Percentiles rank a stretch among this genome's conserved stretches.
These are phyloP conservation scores for Mucor velutinosus DNA, from an alignment of 371 early-diverging fungal species.

Conservation along the genomic window DNA sequence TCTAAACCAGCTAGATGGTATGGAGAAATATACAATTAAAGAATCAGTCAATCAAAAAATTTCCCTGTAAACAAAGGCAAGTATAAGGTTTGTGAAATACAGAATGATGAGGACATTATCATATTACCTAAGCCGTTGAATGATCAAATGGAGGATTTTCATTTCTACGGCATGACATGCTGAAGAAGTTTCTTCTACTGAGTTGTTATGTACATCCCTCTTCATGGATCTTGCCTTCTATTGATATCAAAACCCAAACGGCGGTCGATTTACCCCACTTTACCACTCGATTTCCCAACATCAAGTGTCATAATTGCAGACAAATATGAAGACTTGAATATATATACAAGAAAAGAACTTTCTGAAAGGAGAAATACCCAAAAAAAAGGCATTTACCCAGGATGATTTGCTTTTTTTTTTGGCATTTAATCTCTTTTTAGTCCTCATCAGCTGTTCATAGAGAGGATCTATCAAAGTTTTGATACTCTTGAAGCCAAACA, in stretches of 20 bases:
- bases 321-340: neutral
- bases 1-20: neutral
- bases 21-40: conserved; percentile 1
- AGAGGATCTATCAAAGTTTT: too few species aligned
- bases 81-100: neutral
- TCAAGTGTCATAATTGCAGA: neutral
- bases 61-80: neutral
- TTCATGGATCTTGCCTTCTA: neutral
- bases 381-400: neutral
- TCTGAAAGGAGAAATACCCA: neutral
- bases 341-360: neutral
- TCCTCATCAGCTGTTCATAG: too few species aligned
- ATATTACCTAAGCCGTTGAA: neutral
- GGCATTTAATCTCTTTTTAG: neutral
- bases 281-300: neutral
- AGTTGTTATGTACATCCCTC: neutral
- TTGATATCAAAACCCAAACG: neutral
- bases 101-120: neutral
- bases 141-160: neutral
- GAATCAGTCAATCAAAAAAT: conserved; percentile 1
- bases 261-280: neutral
- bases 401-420: neutral
- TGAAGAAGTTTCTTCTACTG: neutral
- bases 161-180: neutral
- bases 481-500: too few species aligned